Conservation (phyloP, 2,329 filamentous ascomycete genomes). For the Pestalotiopsis sp. region DNA sequence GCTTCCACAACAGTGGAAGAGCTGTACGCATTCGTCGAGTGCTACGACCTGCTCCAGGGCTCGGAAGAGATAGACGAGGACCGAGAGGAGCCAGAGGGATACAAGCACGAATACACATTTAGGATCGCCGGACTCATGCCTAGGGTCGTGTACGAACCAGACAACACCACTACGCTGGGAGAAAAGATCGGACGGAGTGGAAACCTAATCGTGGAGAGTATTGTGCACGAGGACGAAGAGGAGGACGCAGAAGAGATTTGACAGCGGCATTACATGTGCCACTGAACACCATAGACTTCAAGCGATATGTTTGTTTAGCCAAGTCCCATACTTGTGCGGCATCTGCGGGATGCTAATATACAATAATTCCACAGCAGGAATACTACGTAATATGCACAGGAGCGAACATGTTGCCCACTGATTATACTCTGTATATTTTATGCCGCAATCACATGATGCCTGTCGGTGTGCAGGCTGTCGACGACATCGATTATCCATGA, state of each 20-base stretch:
- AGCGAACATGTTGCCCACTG: not conserved
- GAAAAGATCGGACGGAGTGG: slow-evolving; percentile 80
- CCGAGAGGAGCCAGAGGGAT: slow-evolving; percentile 59
- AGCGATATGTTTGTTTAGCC: not conserved
- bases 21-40: slow-evolving; percentile 95
- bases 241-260: slow-evolving; percentile 33
- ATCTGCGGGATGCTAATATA: not conserved
- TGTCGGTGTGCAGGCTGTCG: not conserved
- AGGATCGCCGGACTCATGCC: slow-evolving; percentile 85
- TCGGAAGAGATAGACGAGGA: slow-evolving; percentile 28
- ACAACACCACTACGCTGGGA: slow-evolving; percentile 65
- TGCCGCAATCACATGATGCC: not conserved
- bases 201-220: slow-evolving; percentile 85
- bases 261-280: not conserved
- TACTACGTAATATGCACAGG: not conserved
- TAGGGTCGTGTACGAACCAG: slow-evolving; percentile 75
- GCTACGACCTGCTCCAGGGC: slow-evolving; percentile 67
- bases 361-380: not conserved
- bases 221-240: slow-evolving; percentile 43
- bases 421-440: not conserved
- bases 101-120: slow-evolving; percentile 84
- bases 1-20: slow-evolving; percentile 77
- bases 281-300: not conserved
- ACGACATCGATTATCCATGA: not conserved
- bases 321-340: not conserved